Evolutionary conservation across 148 eudicot genomes (phyloP).

Genomic region (Camellia japonica): DNA sequence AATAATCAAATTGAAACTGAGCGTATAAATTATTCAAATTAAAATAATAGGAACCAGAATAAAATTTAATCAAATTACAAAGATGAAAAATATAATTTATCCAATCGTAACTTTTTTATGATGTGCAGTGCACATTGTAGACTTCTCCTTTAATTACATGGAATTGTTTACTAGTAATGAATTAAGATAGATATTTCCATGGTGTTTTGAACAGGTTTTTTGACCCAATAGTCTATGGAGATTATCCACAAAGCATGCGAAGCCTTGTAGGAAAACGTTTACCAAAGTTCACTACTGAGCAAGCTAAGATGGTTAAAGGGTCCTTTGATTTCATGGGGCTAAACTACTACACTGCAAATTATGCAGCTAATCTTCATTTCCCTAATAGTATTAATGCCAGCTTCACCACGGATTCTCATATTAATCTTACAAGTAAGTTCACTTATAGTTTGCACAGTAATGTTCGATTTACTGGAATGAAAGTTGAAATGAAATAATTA

Average conservation of each 20-base stretch:
- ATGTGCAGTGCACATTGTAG: too few relatives aligned
- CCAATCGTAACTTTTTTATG: too few relatives aligned
- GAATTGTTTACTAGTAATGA: neutral
- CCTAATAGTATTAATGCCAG: neutral
- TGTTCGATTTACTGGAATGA: too few relatives aligned
- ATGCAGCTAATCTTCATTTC: neutral
- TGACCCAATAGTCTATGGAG: neutral
- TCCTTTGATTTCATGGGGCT: slow-evolving; percentile 11
- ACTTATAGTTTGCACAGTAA: neutral
- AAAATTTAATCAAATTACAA: too few relatives aligned
- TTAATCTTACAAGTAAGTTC: neutral
- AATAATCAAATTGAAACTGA: too few relatives aligned
- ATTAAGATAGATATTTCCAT: neutral
- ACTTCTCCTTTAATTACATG: too few relatives aligned
- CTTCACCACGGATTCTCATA: neutral
- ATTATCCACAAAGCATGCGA: neutral
- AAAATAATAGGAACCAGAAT: too few relatives aligned
- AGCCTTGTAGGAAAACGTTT: neutral
- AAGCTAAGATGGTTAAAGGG: neutral
- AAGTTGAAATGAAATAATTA: too few relatives aligned
- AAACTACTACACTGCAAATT: slow-evolving; percentile 5
- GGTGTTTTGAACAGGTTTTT: slow-evolving; percentile 1
- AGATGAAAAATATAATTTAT: too few relatives aligned
- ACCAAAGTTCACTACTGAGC: neutral
- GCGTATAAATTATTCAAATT: too few relatives aligned